phyloP scores from a whole-genome alignment of 148 eudicot genomes.

The Arctostaphylos glauca region DNA sequence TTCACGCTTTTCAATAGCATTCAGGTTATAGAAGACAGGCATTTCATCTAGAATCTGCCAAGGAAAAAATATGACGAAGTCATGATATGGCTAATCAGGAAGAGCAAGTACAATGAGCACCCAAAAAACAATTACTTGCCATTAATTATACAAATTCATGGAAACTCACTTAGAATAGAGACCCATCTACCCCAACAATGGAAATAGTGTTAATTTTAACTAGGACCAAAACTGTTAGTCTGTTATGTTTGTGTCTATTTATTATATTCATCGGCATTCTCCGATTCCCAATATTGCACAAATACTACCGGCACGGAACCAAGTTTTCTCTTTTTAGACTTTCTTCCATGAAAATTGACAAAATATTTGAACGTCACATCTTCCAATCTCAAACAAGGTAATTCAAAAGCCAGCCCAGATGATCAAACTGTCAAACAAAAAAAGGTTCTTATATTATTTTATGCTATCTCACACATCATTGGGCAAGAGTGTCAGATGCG shows the following conservation, averaged over 20 bases:
- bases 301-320: not conserved
- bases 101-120: not conserved
- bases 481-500: not conserved
- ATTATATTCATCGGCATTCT: not conserved
- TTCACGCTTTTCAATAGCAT: constrained; percentile 90
- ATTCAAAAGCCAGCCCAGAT: not conserved
- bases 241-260: not conserved
- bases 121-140: not conserved
- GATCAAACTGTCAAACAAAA: not conserved
- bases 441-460: not conserved
- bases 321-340: not conserved
- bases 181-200: not conserved
- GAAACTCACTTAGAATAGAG: not conserved
- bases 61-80: constrained; percentile 14
- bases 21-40: constrained; percentile 98
- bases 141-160: not conserved
- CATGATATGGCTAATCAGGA: not conserved
- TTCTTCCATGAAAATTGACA: not conserved
- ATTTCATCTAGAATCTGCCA: constrained; percentile 97
- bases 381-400: constrained; percentile 6
- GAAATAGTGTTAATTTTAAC: not conserved
- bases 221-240: not conserved
- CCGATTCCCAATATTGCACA: not conserved
- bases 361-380: too few species aligned
- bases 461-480: not conserved